Base-by-base conservation (phyloP, 176 grass and related monocot genomes). In the Carex pumila region DNA sequence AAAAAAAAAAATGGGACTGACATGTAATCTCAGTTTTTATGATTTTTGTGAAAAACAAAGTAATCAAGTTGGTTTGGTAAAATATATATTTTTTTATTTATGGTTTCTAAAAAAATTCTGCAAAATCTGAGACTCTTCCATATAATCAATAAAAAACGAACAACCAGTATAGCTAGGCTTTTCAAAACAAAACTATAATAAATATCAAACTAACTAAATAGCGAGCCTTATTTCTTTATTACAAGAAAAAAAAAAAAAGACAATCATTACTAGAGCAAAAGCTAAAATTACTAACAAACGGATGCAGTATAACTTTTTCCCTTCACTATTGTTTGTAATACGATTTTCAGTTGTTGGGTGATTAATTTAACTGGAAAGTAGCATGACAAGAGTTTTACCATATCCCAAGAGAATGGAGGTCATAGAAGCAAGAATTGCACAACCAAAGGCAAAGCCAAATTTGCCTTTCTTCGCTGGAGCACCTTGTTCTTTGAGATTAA, bases 381-480 rank as follows among this genome's bases (percentile, higher is more conserved):
- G 70, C 56, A 76, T 60, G 30, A 49, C 21, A 64, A 58, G 64
- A 61, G 4, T 19, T 15, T 17, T 81, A 91, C 92, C 92, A 66
- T 94, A 94, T 45, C 92, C 92, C 58, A 89, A 91, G 78, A 97
- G 81, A 91, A 97, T 88, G 91, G 94, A 97, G 81, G 94, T 88
- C 94, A 97, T 97, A 84, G 94, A 97, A 31, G 94, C 91, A 61
- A 97, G 89, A 59, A 91, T 88, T n/a, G 94, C 87, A 58, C 91
- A 97, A 41, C 85, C 78, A 78, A 91, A 91, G 74, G 94, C 91
- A 65, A 85, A 94, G 58, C 0, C 25, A 8, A 92, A 84, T 76
- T 83, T 94, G 84, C 88, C 85, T 14, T 32, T 90, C 12, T 55
- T 92, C 81, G 50, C 45, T 5, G 79, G 85, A 77, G 54, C 61